A percentile compares a stretch with the other conserved stretches of the same genome.
phyloP scores from a whole-genome alignment of 345 rosid species.

The Geranium brycei region DNA sequence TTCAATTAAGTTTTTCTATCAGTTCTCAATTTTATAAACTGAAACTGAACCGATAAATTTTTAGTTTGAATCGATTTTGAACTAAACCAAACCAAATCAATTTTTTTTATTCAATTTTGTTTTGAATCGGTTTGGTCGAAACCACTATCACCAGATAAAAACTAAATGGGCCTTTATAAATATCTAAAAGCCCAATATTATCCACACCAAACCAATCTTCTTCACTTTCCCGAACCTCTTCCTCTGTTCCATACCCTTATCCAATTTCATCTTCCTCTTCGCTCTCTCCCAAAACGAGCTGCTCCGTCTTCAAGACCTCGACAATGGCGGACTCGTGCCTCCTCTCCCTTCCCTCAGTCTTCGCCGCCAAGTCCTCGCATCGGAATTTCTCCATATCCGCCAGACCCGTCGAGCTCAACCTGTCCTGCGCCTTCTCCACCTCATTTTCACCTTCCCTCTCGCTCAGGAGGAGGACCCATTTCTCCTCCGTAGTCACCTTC shows the following conservation, averaged over 20 bases:
- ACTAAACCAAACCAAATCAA: no score
- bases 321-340: slow-evolving; percentile 18
- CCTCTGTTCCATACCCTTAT: slow-evolving; percentile 8
- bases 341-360: slow-evolving; percentile 10
- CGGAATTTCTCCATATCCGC: slow-evolving; percentile 5
- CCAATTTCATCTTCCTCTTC: slow-evolving; percentile 4
- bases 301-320: slow-evolving; percentile 9
- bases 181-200: no score
- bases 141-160: no score
- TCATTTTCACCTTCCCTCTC: slow-evolving; percentile 11
- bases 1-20: no score
- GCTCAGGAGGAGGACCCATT: slow-evolving; percentile 24
- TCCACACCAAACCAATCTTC: no score
- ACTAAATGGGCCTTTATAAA: no score
- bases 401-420: background rate
- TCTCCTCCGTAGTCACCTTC: slow-evolving; percentile 29
- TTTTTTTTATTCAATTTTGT: no score
- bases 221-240: no score
- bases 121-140: no score
- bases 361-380: slow-evolving; percentile 2
- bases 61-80: no score
- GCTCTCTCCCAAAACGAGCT: background rate
- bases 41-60: no score
- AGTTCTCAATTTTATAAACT: no score
- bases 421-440: slow-evolving; percentile 3